Base-by-base conservation (phyloP, 2,329 filamentous ascomycete species). In the Fusarium goolgardi region DNA sequence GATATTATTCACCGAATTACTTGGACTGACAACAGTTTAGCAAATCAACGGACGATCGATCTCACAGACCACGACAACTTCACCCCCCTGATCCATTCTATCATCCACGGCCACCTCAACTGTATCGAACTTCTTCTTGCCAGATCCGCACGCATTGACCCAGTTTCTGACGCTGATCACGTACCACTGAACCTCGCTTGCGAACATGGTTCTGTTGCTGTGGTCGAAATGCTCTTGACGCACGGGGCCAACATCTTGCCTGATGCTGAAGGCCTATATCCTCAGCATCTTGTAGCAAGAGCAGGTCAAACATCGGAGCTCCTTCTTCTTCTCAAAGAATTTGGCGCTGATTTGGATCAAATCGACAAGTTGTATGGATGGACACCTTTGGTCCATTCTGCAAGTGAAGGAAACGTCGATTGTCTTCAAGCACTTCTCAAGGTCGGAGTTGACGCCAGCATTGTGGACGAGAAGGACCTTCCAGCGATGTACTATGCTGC, bases 401-500 rank as follows among this genome's bases (percentile, higher is more conserved):
- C 96, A 12, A 97, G 94, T 76, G 96, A 99, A 81, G 96, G 96
- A 23, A 96, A 97, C 76, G 91, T 97, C 2, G 89, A 91, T 27
- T 97, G 94, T 75, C 83, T 99, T 43, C 88, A 93, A 70, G 92
- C 90, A 2, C 84, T 99, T 6, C 84, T 99, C 13, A 88, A 93
- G 54, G 88, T 91, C 66, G 91, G 91, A 10, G 94, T 91, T 5
- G 88, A 96, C 73, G 87, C 91, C 2, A 90, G 90, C 68, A 91
- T 94, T 55, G 81, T 93, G 43, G 96, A 99, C 75, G 96, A 99
- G 80, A 99, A 98, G 76, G 91, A 90, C 18, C 85, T 98, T 6
- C 93, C 94, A 3, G 94, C 96, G 29, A 94, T 98, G 90, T 99
- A 99, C 79, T 99, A 99, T 79, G 96, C 96, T 16, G 95, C 94